Evolutionary conservation across 73 alveolate species (phyloP), one percentile per base, ranked within the genome.

Genomic region (Urostyla sp.): DNA sequence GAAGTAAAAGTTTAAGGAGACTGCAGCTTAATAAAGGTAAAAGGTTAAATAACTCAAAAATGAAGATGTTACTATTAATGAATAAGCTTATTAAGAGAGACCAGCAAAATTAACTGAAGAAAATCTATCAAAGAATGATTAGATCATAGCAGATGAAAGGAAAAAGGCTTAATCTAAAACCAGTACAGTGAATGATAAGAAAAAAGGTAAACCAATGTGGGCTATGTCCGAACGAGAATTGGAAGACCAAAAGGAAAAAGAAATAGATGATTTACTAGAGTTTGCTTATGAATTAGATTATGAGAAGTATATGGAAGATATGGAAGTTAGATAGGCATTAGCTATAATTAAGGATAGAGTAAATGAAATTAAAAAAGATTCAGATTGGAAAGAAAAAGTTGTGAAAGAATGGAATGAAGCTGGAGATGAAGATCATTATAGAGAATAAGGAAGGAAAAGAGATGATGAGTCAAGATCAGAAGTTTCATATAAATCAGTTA

Each of bases 221-320:
- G 97, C 97, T 8, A 66, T 73, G 78, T 89, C 97, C 13, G 94
- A 88, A 75, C 82, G 91, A 48, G 88, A 94, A 50, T 72, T 75
- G 20, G 94, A 94, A 38, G 57, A 91, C 51, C 83, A 80, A 55
- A 80, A 87, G 54, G 95, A 94, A 40, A 54, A 83, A 27, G 97
- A 94, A 60, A 87, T 86, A 10, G 97, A 91, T 50, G 94, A 94
- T 36, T 86, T 94, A 38, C 76, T 94, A 24, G 94, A 88, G 46
- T 94, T 90, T 56, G 97, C 94, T 54, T 83, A 94, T 37, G 94
- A 91, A 78, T 72, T 94, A 27, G 98, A 94, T 74, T 94, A 94
- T 77, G 98, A 94, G 53, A 67, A 85, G 75, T 91, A 82, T 51
- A 89, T 94, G 84, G 92, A 94, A 50, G 98, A 94, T 85, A 84